These are phyloP conservation scores for Dothideomycetes sp. DNA, from an alignment of 2,329 filamentous ascomycete genomes.

Conservation along the genomic window DNA sequence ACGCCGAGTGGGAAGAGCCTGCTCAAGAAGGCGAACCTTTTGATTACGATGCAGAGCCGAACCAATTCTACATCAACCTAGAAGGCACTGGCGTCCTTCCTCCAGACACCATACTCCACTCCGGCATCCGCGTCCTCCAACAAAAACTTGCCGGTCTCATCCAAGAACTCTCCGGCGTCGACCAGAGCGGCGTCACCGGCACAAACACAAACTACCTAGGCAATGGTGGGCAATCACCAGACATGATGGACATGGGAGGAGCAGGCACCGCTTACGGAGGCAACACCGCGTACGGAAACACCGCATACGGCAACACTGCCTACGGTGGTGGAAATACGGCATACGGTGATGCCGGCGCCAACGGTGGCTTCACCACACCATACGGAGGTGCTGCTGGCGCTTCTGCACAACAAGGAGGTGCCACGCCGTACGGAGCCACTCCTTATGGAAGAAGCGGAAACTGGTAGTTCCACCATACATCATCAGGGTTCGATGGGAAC, in stretches of 20 bases:
- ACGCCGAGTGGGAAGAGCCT: constrained; percentile 68
- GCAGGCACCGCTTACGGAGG: constrained; percentile 56
- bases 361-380: constrained; percentile 59
- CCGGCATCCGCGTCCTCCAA: constrained; percentile 80
- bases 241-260: constrained; percentile 39
- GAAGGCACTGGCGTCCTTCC: constrained; percentile 81
- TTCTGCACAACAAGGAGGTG: background rate
- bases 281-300: constrained; percentile 55
- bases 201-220: constrained; percentile 25
- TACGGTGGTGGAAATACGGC: constrained; percentile 44
- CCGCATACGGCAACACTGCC: constrained; percentile 52
- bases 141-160: constrained; percentile 79
- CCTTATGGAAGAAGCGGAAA: constrained; percentile 12
- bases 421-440: constrained; percentile 44
- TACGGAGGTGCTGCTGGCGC: constrained; percentile 27
- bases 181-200: constrained; percentile 41
- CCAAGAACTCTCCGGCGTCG: constrained; percentile 46
- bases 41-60: constrained; percentile 76
- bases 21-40: constrained; percentile 75
- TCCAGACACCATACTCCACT: constrained; percentile 78
- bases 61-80: constrained; percentile 79
- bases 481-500: too few relatives aligned
- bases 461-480: too few relatives aligned
- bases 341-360: constrained; percentile 11
- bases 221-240: constrained; percentile 31